phyloP scores from a whole-genome alignment of 1,139 yeast species.

The Debaryomyces udenii region DNA sequence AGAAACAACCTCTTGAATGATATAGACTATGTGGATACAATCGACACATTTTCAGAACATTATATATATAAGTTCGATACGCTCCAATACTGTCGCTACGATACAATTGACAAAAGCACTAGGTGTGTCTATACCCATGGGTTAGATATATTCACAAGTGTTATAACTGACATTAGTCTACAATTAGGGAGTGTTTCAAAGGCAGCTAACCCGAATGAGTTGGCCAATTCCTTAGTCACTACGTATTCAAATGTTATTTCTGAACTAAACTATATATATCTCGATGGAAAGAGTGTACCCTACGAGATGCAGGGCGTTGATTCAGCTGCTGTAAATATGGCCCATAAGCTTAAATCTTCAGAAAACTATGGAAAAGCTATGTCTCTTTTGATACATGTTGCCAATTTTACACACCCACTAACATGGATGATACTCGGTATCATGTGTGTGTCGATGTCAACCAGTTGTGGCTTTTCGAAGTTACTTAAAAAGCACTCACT shows the following conservation, averaged over 20 bases:
- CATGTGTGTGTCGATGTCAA: not conserved
- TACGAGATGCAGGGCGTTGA: not conserved
- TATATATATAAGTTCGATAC: conserved; percentile 47
- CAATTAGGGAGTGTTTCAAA: conserved; percentile 48
- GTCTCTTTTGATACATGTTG: not conserved
- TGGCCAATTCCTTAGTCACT: conserved; percentile 45
- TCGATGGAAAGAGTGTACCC: conserved; percentile 11
- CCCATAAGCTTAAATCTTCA: conserved; percentile 6
- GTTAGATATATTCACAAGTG: conserved; percentile 47
- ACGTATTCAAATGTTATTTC: conserved; percentile 31
- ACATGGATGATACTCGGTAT: conserved; percentile 1
- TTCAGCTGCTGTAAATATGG: conserved; percentile 2
- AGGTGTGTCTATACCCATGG: conserved; percentile 45
- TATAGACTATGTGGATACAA: conserved; percentile 25
- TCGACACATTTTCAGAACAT: conserved; percentile 49
- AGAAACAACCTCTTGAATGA: conserved; percentile 22
- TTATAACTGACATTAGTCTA: conserved; percentile 53
- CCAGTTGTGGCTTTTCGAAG: not conserved
- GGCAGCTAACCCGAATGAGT: conserved; percentile 35
- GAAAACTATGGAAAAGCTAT: conserved; percentile 7
- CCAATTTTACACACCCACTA: conserved; percentile 2
- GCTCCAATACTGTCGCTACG: conserved; percentile 53
- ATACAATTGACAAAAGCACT: conserved; percentile 19
- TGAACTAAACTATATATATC: conserved; percentile 20
- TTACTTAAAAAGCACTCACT: conserved; percentile 1